phyloP scores from a whole-genome alignment of 2,329 filamentous ascomycete species.

The Apiospora aurea region DNA sequence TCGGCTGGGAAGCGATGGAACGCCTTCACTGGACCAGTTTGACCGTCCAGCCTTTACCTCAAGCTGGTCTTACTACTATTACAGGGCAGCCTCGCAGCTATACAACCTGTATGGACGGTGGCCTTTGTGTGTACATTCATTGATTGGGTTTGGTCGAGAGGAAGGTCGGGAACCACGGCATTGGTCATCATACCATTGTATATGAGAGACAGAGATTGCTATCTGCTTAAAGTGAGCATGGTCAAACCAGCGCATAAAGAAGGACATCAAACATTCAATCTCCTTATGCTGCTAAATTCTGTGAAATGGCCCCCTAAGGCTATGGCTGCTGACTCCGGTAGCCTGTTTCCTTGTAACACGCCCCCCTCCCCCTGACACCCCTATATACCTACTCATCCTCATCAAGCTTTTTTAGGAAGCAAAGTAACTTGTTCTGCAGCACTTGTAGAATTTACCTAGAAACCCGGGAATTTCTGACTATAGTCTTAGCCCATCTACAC shows the following conservation, averaged over 20 bases:
- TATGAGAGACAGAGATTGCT: constrained; percentile 14
- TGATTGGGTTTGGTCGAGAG: not conserved
- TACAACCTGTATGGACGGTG: constrained; percentile 7
- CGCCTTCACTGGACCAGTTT: not conserved
- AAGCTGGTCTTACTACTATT: too few relatives aligned
- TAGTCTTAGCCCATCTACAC: not conserved
- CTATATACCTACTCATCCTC: not conserved
- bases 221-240: constrained; percentile 11
- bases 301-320: not conserved
- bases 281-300: not conserved
- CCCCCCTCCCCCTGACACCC: not conserved
- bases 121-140: constrained; percentile 7
- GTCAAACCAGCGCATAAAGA: not conserved
- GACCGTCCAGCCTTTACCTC: not conserved
- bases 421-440: too few relatives aligned
- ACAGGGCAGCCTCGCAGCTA: not conserved
- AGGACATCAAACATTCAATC: not conserved
- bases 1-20: not conserved
- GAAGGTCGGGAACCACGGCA: not conserved
- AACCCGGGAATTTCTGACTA: too few relatives aligned
- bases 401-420: too few relatives aligned
- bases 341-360: not conserved
- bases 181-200: not conserved
- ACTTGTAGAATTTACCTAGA: too few relatives aligned
- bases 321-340: not conserved